A percentile compares a stretch with the other conserved stretches of the same genome.
These are phyloP conservation scores for Podaxis rugospora DNA, from an alignment of 768 basidiomycete species.

Conservation along the genomic window DNA sequence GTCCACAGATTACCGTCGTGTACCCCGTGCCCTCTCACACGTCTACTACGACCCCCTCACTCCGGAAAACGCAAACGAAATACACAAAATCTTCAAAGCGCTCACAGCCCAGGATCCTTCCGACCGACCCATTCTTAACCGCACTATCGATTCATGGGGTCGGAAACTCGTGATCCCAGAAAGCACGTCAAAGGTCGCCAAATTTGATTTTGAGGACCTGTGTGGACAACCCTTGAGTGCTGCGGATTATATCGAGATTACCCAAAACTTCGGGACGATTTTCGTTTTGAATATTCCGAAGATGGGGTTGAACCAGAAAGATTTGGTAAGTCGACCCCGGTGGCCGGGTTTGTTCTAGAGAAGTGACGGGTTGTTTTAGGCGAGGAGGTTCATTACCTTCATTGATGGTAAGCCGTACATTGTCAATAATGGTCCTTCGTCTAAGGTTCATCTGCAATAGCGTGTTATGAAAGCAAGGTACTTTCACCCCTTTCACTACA, in stretches of 20 bases:
- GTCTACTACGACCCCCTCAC: slow-evolving; percentile 88
- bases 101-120: slow-evolving; percentile 50
- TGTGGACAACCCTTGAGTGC: slow-evolving; percentile 90
- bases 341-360: background rate
- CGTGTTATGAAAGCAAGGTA: slow-evolving; percentile 91
- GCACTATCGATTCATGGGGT: slow-evolving; percentile 85
- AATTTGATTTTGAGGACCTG: slow-evolving; percentile 80
- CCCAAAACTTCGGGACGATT: slow-evolving; percentile 80
- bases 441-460: slow-evolving; percentile 29
- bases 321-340: slow-evolving; percentile 50
- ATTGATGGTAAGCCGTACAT: slow-evolving; percentile 67
- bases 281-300: slow-evolving; percentile 87
- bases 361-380: slow-evolving; percentile 38
- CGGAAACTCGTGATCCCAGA: slow-evolving; percentile 75
- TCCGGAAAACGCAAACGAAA: slow-evolving; percentile 58
- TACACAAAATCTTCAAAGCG: slow-evolving; percentile 81
- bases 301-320: slow-evolving; percentile 84
- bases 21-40: slow-evolving; percentile 89
- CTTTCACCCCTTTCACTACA: background rate
- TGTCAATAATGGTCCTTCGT: background rate
- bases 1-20: slow-evolving; percentile 81
- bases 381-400: slow-evolving; percentile 94
- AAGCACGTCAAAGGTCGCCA: slow-evolving; percentile 75
- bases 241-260: slow-evolving; percentile 94
- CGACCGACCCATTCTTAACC: slow-evolving; percentile 55